A percentile compares a stretch with the other conserved stretches of the same genome.
Conservation (phyloP, 2,329 filamentous ascomycete genomes). For the Pseudogymnoascus sp. region DNA sequence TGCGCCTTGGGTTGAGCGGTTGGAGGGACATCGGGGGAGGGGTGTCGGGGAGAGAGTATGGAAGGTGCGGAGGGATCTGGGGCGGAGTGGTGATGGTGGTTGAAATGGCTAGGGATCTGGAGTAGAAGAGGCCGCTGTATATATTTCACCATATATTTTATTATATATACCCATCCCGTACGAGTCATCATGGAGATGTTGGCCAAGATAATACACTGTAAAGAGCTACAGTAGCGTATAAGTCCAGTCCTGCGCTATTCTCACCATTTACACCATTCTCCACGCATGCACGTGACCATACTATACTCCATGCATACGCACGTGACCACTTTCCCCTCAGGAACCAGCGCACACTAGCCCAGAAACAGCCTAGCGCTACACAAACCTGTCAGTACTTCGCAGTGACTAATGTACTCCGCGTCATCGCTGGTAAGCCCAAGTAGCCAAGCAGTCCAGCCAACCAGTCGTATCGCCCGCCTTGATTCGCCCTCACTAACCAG, state of each 20-base stretch:
- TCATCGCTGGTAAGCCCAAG: background rate
- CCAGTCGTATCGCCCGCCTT: background rate
- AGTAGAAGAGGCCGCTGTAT: background rate
- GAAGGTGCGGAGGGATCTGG: conserved; percentile 57
- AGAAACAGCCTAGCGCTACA: background rate
- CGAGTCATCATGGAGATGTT: background rate
- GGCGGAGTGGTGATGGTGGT: background rate
- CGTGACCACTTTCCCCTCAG: conserved; percentile 2
- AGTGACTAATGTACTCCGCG: conserved; percentile 2
- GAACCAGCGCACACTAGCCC: background rate
- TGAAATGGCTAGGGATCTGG: background rate
- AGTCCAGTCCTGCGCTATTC: too few species aligned
- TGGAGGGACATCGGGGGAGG: conserved; percentile 47
- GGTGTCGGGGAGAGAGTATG: conserved; percentile 53
- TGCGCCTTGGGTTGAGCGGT: conserved; percentile 52
- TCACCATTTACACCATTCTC: background rate
- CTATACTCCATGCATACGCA: background rate
- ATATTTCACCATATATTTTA: background rate
- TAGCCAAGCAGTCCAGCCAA: background rate
- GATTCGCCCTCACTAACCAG: background rate
- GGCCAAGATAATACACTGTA: background rate
- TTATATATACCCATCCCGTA: background rate
- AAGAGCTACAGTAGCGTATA: too few species aligned
- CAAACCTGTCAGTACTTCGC: background rate
- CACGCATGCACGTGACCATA: background rate